Evolutionary conservation across 768 basidiomycete genomes (phyloP).

Genomic region (Inosperma sp.): DNA sequence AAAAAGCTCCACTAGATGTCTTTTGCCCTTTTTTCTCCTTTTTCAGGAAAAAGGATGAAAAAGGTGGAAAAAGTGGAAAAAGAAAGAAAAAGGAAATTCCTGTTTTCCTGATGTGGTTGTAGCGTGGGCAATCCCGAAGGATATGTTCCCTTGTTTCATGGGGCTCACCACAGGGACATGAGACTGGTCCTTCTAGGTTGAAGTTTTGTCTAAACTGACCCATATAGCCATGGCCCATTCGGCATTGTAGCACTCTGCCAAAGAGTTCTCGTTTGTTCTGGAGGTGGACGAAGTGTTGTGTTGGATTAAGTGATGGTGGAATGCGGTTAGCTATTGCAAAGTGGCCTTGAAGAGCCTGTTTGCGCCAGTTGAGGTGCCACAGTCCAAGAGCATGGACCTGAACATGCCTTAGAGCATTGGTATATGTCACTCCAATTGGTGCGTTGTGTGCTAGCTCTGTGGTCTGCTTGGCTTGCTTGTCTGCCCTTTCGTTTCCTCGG

Average conservation of each 20-base stretch:
- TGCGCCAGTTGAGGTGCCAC: conserved; percentile 21
- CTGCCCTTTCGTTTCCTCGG: conserved; percentile 20
- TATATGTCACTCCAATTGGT: conserved; percentile 8
- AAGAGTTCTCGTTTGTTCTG: conserved; percentile 18
- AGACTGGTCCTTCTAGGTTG: too few relatives aligned
- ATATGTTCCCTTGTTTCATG: too few relatives aligned
- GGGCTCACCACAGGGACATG: conserved; percentile 23
- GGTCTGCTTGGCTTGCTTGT: conserved; percentile 23
- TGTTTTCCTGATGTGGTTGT: too few relatives aligned
- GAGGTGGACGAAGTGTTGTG: conserved; percentile 7
- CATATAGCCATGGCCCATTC: conserved; percentile 20
- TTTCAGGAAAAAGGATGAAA: too few relatives aligned
- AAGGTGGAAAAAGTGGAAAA: too few relatives aligned
- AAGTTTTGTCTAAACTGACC: conserved; percentile 26
- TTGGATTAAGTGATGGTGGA: too few relatives aligned
- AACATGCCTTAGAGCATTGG: conserved; percentile 12
- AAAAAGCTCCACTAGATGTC: too few relatives aligned
- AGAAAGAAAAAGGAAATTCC: too few relatives aligned
- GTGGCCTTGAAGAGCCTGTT: neutral
- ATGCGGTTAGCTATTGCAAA: conserved; percentile 16
- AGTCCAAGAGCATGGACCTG: conserved; percentile 4
- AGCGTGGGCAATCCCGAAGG: too few relatives aligned
- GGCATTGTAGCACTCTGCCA: conserved; percentile 20
- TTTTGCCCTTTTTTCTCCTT: too few relatives aligned
- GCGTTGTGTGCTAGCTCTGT: neutral